Percentiles rank a stretch among this genome's conserved stretches.
Conservation (phyloP, 108 stramenopile species). For the Discostella stelligeroides region DNA sequence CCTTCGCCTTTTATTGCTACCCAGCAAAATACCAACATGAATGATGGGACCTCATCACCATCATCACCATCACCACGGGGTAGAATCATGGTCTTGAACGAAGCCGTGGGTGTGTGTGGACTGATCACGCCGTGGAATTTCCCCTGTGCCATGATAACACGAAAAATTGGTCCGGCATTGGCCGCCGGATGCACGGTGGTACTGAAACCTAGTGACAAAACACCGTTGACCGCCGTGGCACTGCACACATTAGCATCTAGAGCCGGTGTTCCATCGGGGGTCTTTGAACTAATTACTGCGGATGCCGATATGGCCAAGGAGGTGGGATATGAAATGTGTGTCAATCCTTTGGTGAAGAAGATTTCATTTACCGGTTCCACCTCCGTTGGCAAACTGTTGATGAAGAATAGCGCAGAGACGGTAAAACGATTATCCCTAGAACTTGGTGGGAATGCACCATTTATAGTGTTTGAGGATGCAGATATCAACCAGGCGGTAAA, state of each 20-base stretch:
- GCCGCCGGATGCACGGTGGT: conserved; percentile 90
- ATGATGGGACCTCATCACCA: background rate
- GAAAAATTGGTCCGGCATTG: conserved; percentile 91
- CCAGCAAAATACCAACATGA: too few relatives aligned
- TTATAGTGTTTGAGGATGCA: conserved; percentile 91
- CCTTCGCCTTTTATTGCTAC: conserved; percentile 62
- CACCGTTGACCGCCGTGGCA: conserved; percentile 88
- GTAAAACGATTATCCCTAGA: conserved; percentile 86
- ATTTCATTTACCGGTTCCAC: conserved; percentile 95
- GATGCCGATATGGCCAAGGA: conserved; percentile 49
- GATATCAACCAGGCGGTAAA: conserved; percentile 83
- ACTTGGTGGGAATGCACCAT: conserved; percentile 93
- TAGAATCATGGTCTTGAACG: conserved; percentile 70
- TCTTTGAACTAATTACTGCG: conserved; percentile 74
- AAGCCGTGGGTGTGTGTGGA: conserved; percentile 86
- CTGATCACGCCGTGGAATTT: conserved; percentile 98
- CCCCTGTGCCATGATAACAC: conserved; percentile 95
- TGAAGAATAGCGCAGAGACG: conserved; percentile 60
- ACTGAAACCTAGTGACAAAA: conserved; percentile 88
- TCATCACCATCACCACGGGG: conserved; percentile 57
- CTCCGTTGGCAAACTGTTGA: conserved; percentile 83
- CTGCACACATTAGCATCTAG: conserved; percentile 63
- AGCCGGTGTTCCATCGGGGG: conserved; percentile 82
- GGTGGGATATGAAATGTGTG: conserved; percentile 76
- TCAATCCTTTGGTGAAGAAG: conserved; percentile 76